Evolutionary conservation across 345 rosid genomes (phyloP).

Genomic region (Gossypium herbaceum): DNA sequence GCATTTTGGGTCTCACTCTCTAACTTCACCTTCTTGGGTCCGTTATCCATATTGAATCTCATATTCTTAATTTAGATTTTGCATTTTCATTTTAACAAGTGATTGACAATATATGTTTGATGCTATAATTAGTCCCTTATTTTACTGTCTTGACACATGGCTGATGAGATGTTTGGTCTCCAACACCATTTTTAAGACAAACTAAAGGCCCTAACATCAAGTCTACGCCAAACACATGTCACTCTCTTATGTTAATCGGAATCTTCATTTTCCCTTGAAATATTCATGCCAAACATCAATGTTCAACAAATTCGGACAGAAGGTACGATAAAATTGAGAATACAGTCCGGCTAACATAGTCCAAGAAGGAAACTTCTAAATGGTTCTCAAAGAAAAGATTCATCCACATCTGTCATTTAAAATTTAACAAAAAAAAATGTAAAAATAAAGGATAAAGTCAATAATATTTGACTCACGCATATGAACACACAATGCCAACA

Average conservation of each 20-base stretch:
- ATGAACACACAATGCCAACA: slow-evolving; percentile 3
- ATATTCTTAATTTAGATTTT: not conserved
- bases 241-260: too few species aligned
- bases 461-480: not conserved
- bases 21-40: slow-evolving; percentile 25
- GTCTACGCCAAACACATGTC: slow-evolving; percentile 5
- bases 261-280: too few species aligned
- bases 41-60: slow-evolving; percentile 26
- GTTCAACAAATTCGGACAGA: too few species aligned
- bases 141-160: not conserved
- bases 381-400: not conserved
- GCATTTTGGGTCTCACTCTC: slow-evolving; percentile 16
- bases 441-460: not conserved
- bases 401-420: too few species aligned
- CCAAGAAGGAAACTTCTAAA: not conserved
- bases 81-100: not conserved
- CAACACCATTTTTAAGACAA: slow-evolving; percentile 15
- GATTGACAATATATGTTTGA: not conserved
- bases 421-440: too few species aligned
- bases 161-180: slow-evolving; percentile 20
- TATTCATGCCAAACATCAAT: too few species aligned
- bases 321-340: too few species aligned
- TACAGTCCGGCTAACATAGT: not conserved
- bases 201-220: slow-evolving; percentile 3
- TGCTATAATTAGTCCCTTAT: not conserved